Base-by-base conservation (phyloP, 192 early-diverging fungal species). In the Coemansia sp. region DNA sequence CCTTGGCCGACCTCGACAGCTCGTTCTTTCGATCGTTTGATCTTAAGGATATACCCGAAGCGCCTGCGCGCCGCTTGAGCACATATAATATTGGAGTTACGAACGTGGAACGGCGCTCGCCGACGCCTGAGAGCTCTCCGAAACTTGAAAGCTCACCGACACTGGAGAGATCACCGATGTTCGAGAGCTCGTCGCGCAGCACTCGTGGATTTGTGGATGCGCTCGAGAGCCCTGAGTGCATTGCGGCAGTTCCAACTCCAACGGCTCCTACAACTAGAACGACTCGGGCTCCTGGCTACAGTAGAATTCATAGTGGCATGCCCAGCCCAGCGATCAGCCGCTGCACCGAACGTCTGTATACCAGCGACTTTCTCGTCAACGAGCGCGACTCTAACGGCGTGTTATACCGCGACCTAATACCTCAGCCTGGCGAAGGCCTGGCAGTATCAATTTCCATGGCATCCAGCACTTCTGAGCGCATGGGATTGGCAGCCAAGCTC, bases 1-100 rank as follows among this genome's bases (percentile, higher is more conserved):
- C 42, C 31, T 53, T 56, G 21, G 54, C 51, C 5, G 61, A 66
- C 12, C 61, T 79, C 10, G 67, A 67, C 67, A 70, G 68, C 42
- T 26, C 54, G 47, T 70, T 60, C 48, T 66, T 67, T 38, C 57
- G 58, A 44, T 73, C 71, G 10, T 79, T 79, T 63, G 76, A 79
- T 44, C 54, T 73, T 42, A 70, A 79, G 38, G 52, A 66, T 61
- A 63, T 79, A 15, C 76, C 76, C 23, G 76, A 79, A 14, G 63
- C 67, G 3, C 76, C 76, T 15, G 56, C 62, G 34, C 76, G 76
- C 63, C 61, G 60, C 14, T 20, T 70, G 11, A 67, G 63, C 57
- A 38, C 56, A 25, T 79, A 79, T 40, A 73, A 73, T 37, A 66
- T 70, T 50, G 70, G 75, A 15, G 70, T 51, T 12, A 64, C 63